These are phyloP conservation scores for Ogataea chonburiensis DNA, from an alignment of 805 yeast species.

Conservation along the genomic window DNA sequence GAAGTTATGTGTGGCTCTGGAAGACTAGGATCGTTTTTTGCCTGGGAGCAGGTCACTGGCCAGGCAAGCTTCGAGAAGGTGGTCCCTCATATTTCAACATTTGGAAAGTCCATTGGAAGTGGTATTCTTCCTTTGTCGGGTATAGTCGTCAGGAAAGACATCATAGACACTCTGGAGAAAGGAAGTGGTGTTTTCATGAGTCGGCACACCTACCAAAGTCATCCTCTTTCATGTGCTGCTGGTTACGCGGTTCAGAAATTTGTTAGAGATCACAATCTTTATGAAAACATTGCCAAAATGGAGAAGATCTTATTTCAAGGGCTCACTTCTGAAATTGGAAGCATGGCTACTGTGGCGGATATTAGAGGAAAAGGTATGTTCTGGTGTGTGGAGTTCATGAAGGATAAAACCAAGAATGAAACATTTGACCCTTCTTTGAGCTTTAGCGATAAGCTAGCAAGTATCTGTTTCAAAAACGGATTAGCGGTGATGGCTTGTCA, in stretches of 20 bases:
- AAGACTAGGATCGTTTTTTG: conserved; percentile 46
- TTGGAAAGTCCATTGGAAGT: conserved; percentile 47
- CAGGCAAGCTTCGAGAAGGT: conserved; percentile 23
- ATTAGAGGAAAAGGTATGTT: conserved; percentile 56
- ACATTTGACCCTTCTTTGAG: conserved; percentile 35
- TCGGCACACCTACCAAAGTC: conserved; percentile 48
- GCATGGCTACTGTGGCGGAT: conserved; percentile 42
- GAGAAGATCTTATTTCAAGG: conserved; percentile 37
- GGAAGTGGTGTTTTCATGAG: conserved; percentile 33
- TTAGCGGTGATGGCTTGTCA: conserved; percentile 38
- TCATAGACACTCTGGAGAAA: conserved; percentile 22
- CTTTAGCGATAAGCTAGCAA: conserved; percentile 29
- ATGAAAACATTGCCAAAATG: conserved; percentile 37
- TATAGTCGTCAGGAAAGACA: conserved; percentile 39
- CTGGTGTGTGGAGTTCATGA: conserved; percentile 51
- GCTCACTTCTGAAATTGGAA: conserved; percentile 30
- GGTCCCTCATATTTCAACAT: conserved; percentile 46
- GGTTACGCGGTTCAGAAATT: conserved; percentile 43
- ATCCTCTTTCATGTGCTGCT: conserved; percentile 42
- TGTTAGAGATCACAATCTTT: conserved; percentile 23
- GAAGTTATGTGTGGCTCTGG: conserved; percentile 60
- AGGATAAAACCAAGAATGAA: conserved; percentile 42
- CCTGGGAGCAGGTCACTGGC: conserved; percentile 41
- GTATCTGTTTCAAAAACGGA: conserved; percentile 38
- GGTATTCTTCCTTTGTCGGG: conserved; percentile 42